These are phyloP conservation scores for Capsicum chinense DNA, from an alignment of 257 asterid species.

Conservation along the genomic window DNA sequence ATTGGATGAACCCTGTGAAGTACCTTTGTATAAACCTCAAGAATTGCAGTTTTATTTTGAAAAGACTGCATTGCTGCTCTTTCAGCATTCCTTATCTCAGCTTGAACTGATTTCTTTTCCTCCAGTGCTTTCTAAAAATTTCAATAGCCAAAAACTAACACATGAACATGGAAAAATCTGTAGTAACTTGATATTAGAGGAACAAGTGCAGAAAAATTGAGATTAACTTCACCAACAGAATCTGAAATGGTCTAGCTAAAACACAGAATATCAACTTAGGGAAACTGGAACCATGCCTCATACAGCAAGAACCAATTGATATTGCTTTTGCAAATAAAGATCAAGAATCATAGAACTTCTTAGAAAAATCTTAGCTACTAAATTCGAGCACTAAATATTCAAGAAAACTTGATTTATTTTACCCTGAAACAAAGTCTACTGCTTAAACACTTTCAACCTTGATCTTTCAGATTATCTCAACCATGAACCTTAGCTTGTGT, in stretches of 20 bases:
- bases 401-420: not conserved
- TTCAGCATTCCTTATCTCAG: slow-evolving; percentile 75
- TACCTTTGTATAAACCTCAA: slow-evolving; percentile 83
- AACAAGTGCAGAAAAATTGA: not conserved
- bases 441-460: not conserved
- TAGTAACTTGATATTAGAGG: slow-evolving; percentile 15
- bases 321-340: not conserved
- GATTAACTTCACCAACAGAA: not conserved
- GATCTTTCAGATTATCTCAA: not conserved
- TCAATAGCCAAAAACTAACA: slow-evolving; percentile 24
- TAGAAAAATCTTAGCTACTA: not conserved
- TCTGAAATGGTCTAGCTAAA: slow-evolving; percentile 12
- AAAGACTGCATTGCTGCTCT: slow-evolving; percentile 69
- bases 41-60: slow-evolving; percentile 67
- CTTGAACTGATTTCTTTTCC: slow-evolving; percentile 63
- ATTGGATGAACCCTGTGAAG: not conserved
- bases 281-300: not conserved
- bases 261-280: not conserved
- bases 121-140: slow-evolving; percentile 65
- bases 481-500: not conserved
- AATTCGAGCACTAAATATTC: not conserved
- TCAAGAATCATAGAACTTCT: not conserved
- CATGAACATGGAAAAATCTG: not conserved
- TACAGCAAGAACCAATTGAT: not conserved
- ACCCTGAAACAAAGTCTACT: not conserved